Percentiles rank a stretch among this genome's conserved stretches.
phyloP scores from a whole-genome alignment of 2,329 filamentous ascomycete genomes.

The Cadophora malorum region DNA sequence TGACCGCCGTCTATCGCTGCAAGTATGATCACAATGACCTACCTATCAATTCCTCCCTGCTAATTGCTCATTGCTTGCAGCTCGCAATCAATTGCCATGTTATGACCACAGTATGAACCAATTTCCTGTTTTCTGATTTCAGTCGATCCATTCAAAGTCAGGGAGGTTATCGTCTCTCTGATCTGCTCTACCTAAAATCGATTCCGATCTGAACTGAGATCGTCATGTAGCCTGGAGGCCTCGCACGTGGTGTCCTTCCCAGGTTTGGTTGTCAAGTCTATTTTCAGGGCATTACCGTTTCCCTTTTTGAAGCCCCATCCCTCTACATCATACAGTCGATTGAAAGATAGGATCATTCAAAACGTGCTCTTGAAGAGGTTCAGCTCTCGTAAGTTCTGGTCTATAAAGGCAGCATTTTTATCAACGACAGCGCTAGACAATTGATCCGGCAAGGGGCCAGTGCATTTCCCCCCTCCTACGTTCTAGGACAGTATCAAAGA shows the following conservation, averaged over 20 bases:
- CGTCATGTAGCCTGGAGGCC: neutral
- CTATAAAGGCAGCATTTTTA: no score
- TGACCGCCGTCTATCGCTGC: neutral
- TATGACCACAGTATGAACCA: neutral
- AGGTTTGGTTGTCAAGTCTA: no score
- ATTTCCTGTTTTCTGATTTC: neutral
- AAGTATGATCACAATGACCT: neutral
- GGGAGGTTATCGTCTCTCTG: neutral
- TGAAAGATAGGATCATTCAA: no score
- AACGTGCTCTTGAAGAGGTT: no score
- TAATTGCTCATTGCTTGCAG: neutral
- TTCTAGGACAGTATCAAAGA: slow-evolving; percentile 34
- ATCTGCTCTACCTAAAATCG: no score
- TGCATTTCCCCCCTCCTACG: neutral
- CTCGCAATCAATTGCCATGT: neutral
- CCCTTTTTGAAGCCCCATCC: no score
- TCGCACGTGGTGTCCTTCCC: no score
- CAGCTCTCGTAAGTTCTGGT: no score
- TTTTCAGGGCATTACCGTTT: no score
- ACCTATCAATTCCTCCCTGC: neutral
- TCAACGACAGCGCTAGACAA: no score
- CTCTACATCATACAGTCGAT: no score
- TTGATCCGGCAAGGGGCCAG: neutral
- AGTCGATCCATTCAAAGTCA: neutral
- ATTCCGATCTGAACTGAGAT: no score